Percentiles rank a stretch among this genome's conserved stretches.
Conservation (phyloP, 805 yeast species). For the Diddensiella santjacobensis region DNA sequence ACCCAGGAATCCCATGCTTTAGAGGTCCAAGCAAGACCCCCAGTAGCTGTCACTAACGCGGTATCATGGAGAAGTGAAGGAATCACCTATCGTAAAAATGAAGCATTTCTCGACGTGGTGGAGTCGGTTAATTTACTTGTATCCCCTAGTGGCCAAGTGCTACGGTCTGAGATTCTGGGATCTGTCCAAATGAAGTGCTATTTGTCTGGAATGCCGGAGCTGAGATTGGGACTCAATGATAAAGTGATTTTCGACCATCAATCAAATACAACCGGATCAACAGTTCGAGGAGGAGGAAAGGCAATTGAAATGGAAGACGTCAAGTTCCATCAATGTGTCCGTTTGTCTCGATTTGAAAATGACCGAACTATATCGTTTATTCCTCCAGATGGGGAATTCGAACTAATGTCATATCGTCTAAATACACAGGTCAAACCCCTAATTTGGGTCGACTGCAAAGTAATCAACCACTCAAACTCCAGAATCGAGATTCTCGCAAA, state of each 20-base stretch:
- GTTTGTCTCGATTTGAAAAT: constrained; percentile 57
- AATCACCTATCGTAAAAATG: constrained; percentile 80
- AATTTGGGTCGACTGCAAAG: constrained; percentile 47
- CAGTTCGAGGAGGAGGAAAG: constrained; percentile 22
- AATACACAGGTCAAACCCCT: constrained; percentile 44
- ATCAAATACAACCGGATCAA: constrained; percentile 27
- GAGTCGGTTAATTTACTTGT: constrained; percentile 70
- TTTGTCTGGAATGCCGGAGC: constrained; percentile 85
- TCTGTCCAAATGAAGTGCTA: constrained; percentile 68
- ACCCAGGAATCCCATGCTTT: constrained; percentile 50
- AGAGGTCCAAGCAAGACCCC: constrained; percentile 44
- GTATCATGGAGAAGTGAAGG: constrained; percentile 94
- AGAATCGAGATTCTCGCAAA: constrained; percentile 45
- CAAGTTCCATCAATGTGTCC: constrained; percentile 86
- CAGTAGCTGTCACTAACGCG: constrained; percentile 71
- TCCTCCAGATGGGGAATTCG: constrained; percentile 88
- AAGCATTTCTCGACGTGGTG: constrained; percentile 80
- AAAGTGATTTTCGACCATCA: constrained; percentile 28
- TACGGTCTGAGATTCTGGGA: constrained; percentile 68
- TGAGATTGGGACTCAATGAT: constrained; percentile 68
- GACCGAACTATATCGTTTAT: constrained; percentile 64
- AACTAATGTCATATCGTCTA: constrained; percentile 52
- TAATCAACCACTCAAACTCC: constrained; percentile 41
- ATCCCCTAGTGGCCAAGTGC: constrained; percentile 56
- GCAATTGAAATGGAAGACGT: constrained; percentile 54